Base-by-base conservation (phyloP, 257 asterid species). In the Echites panduratus region DNA sequence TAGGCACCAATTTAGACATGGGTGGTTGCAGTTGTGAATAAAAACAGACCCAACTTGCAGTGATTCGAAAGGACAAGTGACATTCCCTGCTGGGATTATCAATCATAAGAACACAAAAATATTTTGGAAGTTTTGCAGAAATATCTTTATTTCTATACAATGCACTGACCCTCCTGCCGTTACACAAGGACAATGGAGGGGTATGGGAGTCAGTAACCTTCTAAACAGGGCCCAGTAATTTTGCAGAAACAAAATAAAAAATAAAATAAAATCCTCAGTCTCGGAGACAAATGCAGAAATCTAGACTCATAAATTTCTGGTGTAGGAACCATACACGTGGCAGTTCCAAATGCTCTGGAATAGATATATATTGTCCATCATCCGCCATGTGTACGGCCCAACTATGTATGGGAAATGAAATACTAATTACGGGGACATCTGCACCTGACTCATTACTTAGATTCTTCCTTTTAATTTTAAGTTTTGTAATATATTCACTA, bases 161-260 rank as follows among this genome's bases (percentile, higher is more conserved):
- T 45, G 40, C 41, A 24, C 56, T 19, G 29, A 32, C 65, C 2
- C 70, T 1, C 50, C 65, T 32, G 73, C 67, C 24, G 17, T 22
- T 47, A 40, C 56, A 24, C 54, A 7, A 17, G 16, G 69, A 58
- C 48, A 72, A 59, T 2, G 40, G 2, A 32, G 38, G 38, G 8
- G 75, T 9, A 54, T 54, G 74, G 54, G 53, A 70, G 52, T 41
- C 7, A 41, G 45, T 70, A n/a, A 5, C 7, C 14, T 40, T 9
- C 59, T 53, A 7, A 11, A 4, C 58, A 57, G 52, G 76, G 44
- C 68, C 75, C 75, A 68, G 69, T 43, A 68, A 58, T 40, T 24
- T 71, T 41, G 24, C n/a, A 9, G 48, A 4, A 22, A 9, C 59
- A 50, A 17, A 5, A 4, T 50, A 19, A 50, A 50, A 50, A 5